Evolutionary conservation across 192 early-diverging fungal species (phyloP), one percentile per base, ranked within the genome.

Genomic region (Ambispora gerdemannii): DNA sequence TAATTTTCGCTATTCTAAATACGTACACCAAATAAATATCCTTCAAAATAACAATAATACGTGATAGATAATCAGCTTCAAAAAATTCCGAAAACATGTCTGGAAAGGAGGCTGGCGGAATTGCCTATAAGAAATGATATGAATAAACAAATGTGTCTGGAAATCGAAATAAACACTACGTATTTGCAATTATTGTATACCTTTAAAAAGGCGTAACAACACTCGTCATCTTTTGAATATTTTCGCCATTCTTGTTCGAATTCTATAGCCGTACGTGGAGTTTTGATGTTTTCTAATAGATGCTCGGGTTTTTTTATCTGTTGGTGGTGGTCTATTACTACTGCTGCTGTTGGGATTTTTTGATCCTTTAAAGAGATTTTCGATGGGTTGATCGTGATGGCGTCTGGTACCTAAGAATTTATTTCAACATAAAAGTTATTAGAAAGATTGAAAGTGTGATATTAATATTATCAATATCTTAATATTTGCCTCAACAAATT

Each of bases 191-290:
- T 32, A 28, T 27, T 11, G 17, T 32, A 32, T 80, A 90, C 88
- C 78, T 89, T 87, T 43, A 92, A 70, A 53, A 88, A 87, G 2
- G 74, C 62, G 67, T 87, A 90, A 15, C 88, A 63, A 8, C 77
- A 59, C 11, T 75, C 74, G 22, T 72, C 69, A 8, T 85, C 82
- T 59, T 65, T 56, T 61, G 79, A 83, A 27, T 84, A 78, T 55
- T 77, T 80, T 66, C 86, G 87, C 89, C 90, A 92, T 58, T 90
- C 86, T 6, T 87, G 75, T 61, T 90, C 86, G 70, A 92, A 91
- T 55, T 92, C 91, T 70, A 77, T 81, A 56, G 85, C 85, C 13
- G 84, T 88, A n/a, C 56, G 77, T 11, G 88, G 87, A 25, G 67
- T 43, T 3, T 67, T 62, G 50, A 81, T 62, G 1, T 73, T 47